Evolutionary conservation across 306 rosid species (phyloP).

Genomic region (Vachellia collinsii): DNA sequence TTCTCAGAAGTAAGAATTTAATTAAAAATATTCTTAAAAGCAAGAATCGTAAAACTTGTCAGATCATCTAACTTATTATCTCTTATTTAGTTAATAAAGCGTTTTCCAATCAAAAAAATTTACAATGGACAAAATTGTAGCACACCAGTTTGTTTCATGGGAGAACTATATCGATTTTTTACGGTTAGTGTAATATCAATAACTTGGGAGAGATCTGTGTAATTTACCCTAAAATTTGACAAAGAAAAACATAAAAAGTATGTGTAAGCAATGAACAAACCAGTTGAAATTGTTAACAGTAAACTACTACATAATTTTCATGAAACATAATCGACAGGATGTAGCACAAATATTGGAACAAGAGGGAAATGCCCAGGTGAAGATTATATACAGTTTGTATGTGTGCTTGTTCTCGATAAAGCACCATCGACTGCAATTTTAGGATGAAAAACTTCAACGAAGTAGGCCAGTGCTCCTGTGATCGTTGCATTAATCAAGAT

Average conservation of each 20-base stretch:
- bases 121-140: not conserved
- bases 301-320: not conserved
- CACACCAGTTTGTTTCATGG: not conserved
- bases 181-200: not conserved
- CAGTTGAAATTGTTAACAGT: not conserved
- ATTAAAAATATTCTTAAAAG: conserved; percentile 21
- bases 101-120: not conserved
- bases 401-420: conserved; percentile 68
- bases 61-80: conserved; percentile 20
- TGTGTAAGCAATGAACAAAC: conserved; percentile 14
- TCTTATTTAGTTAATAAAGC: not conserved
- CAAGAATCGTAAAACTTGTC: conserved; percentile 28
- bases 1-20: conserved; percentile 26
- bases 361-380: conserved; percentile 22
- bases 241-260: conserved; percentile 19
- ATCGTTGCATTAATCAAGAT: conserved; percentile 32
- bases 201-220: not conserved
- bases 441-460: conserved; percentile 63
- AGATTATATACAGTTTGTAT: conserved; percentile 54
- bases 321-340: conserved; percentile 23
- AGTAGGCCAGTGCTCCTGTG: conserved; percentile 82
- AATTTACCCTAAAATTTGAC: not conserved
- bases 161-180: not conserved
- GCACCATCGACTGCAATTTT: conserved; percentile 63
- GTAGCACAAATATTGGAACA: conserved; percentile 21